Percentiles rank a stretch among this genome's conserved stretches.
Conservation (phyloP, 768 basidiomycete species). For the Symmetrospora coprosmae region DNA sequence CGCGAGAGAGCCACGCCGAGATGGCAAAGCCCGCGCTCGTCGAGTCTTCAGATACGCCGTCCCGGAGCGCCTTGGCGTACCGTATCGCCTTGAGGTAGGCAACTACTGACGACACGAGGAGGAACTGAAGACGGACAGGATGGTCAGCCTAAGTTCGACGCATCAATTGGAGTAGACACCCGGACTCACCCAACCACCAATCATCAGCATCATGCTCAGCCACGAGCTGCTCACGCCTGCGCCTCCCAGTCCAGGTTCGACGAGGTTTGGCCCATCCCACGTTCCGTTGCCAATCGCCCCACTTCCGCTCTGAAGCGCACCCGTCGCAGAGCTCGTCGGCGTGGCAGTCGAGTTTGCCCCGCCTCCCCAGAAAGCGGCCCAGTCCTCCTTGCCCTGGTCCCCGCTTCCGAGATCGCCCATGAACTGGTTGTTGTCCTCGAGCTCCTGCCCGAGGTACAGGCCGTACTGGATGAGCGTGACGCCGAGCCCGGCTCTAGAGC, state of each 20-base stretch:
- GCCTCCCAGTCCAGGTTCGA: background rate
- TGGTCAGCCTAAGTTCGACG: background rate
- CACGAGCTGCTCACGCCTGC: background rate
- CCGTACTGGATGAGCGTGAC: conserved; percentile 88
- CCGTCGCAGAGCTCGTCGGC: background rate
- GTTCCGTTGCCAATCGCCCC: too few relatives aligned
- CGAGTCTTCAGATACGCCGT: background rate
- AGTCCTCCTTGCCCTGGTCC: conserved; percentile 11
- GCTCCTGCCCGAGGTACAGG: conserved; percentile 31
- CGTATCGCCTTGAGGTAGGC: conserved; percentile 8
- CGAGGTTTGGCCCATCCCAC: background rate
- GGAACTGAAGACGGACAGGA: conserved; percentile 2
- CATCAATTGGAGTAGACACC: background rate
- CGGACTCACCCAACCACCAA: conserved; percentile 20
- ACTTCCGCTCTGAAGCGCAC: background rate
- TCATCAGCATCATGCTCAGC: conserved; percentile 19
- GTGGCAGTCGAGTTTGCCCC: background rate
- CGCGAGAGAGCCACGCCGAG: too few relatives aligned
- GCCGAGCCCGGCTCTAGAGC: conserved; percentile 87
- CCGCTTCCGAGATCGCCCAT: background rate
- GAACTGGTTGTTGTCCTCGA: conserved; percentile 2
- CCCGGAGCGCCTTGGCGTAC: conserved; percentile 17
- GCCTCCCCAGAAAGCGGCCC: conserved; percentile 11
- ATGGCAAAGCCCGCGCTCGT: too few relatives aligned
- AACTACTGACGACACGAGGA: conserved; percentile 9